A percentile compares a stretch with the other conserved stretches of the same genome.
Evolutionary conservation across 306 rosid genomes (phyloP).

Genomic region (Arachis stenosperma): DNA sequence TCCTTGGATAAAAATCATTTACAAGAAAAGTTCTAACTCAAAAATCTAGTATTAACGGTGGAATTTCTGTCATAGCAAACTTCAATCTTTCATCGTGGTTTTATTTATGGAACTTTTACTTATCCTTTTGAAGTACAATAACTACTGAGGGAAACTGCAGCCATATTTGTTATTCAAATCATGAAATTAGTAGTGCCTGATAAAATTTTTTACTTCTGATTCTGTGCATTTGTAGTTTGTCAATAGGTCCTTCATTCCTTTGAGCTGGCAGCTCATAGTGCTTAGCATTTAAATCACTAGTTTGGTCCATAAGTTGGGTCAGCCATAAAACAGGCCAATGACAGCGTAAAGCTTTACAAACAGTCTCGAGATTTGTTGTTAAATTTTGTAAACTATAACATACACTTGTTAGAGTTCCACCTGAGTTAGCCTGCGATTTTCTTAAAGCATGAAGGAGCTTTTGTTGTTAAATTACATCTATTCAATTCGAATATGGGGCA

Average conservation of each 20-base stretch:
- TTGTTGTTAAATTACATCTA: too few relatives aligned
- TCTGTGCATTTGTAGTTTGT: not conserved
- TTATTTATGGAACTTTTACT: not conserved
- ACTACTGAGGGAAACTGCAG: not conserved
- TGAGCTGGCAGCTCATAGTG: conserved; percentile 3
- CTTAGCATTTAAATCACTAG: conserved; percentile 2
- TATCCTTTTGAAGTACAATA: conserved; percentile 8
- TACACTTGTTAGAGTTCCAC: not conserved
- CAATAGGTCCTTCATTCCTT: conserved; percentile 11
- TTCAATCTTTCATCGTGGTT: not conserved
- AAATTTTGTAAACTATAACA: not conserved
- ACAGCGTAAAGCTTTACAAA: too few relatives aligned
- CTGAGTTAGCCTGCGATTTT: too few relatives aligned
- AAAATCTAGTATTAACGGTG: not conserved
- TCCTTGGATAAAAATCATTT: conserved; percentile 7
- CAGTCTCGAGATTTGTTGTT: not conserved
- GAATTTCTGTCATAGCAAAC: not conserved
- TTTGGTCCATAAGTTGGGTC: conserved; percentile 8
- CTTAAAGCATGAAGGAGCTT: too few relatives aligned
- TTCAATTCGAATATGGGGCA: too few relatives aligned
- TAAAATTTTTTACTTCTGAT: not conserved
- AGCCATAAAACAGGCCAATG: too few relatives aligned
- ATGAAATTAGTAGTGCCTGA: not conserved
- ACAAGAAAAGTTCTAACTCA: conserved; percentile 8
- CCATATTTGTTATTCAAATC: conserved; percentile 11